Base-by-base conservation (phyloP, 139 green algal genomes). In the Coelastrella sp. region DNA sequence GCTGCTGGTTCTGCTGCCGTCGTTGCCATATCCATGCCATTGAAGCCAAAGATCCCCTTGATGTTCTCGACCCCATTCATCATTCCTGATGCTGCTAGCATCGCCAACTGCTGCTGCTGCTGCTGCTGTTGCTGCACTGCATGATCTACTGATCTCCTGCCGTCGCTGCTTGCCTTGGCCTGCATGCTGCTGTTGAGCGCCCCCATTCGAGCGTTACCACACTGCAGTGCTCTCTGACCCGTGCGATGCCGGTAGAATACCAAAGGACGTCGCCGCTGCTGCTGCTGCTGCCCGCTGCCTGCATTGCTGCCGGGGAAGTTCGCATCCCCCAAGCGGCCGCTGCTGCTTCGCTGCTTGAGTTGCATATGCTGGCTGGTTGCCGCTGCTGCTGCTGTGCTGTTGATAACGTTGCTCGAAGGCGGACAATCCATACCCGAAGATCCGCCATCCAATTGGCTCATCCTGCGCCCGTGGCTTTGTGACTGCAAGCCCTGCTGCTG, bases 161-260 rank as follows among this genome's bases (percentile, higher is more conserved):
- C 19, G 0, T 41, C 67, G 45, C 25, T 21, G 40, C 7, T n/a
- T 6, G 19, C 17, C 9, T 38, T 6, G 23, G n/a, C 41, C 19
- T 78, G 40, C 69, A 76, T 19, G 67, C 67, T 50, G 37, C 35
- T 23, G 73, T 48, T 67, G 11, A 81, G 48, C 48, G 30, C 32
- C 25, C 45, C 32, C 27, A 81, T 8, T 53, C 73, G 73, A 0
- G 73, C 27, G 15, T 6, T 67, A 3, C 17, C 17, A 6, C 32
- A 23, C 32, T 40, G 59, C 35, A 81, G 50, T 4, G 32, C 30
- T 9, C 73, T 40, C 9, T 17, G 9, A 2, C 53, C 32, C n/a
- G n/a, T n/a, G 7, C 75, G 51, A 6, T 82, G 75, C n/a, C 75
- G 51, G 23, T 82, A 82, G 35, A 82, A 82, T 23, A 82, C 75